These are phyloP conservation scores for Clitoria ternatea DNA, from an alignment of 306 rosid genomes.

Conservation along the genomic window DNA sequence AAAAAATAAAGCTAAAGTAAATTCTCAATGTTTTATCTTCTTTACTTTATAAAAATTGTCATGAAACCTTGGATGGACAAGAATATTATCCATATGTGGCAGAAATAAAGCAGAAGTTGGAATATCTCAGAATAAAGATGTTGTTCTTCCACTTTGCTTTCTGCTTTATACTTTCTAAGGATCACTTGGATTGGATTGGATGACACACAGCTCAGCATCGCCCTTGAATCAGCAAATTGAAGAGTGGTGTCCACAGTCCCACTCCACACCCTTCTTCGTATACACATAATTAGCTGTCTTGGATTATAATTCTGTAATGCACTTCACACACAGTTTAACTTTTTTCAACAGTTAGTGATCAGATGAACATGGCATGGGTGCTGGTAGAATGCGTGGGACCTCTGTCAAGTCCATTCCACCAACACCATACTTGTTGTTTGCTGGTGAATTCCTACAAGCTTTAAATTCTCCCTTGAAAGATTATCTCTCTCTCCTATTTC, in stretches of 20 bases:
- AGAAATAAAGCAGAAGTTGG: neutral
- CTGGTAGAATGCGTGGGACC: conserved; percentile 12
- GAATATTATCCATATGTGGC: neutral
- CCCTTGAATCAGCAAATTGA: conserved; percentile 12
- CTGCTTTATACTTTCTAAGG: neutral
- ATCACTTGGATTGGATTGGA: neutral
- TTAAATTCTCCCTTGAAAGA: conserved; percentile 7
- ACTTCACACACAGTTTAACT: neutral
- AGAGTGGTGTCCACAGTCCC: conserved; percentile 20
- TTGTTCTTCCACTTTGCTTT: neutral
- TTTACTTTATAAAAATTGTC: neutral
- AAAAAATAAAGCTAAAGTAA: conserved; percentile 6
- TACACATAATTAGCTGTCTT: neutral
- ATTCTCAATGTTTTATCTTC: neutral
- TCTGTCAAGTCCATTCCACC: neutral
- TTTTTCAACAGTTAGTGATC: conserved; percentile 1
- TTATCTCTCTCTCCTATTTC: neutral
- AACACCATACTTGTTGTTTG: conserved; percentile 1
- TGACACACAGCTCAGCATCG: neutral
- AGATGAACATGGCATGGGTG: conserved; percentile 11
- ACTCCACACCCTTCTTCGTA: too few relatives aligned
- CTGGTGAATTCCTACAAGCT: neutral
- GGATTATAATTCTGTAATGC: neutral
- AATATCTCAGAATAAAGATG: neutral
- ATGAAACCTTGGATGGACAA: neutral